Percentiles rank a stretch among this genome's conserved stretches.
phyloP scores from a whole-genome alignment of 306 rosid genomes.

The Herpetospermum pedunculosum region DNA sequence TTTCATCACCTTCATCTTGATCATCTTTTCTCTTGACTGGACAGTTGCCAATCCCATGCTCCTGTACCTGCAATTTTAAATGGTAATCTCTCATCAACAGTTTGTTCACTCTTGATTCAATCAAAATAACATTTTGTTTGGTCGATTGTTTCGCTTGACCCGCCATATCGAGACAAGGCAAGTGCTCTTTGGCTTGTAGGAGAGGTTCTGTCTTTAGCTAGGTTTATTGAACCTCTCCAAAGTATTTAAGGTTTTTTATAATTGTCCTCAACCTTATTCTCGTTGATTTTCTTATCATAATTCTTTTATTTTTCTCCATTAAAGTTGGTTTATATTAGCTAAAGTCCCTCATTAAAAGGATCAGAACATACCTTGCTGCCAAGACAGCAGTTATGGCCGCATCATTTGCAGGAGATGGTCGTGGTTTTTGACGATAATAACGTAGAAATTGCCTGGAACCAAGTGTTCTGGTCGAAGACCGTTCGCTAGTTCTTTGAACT shows the following conservation, averaged over 20 bases:
- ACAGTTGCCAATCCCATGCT: slow-evolving; percentile 93
- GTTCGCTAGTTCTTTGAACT: slow-evolving; percentile 37
- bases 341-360: neutral
- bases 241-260: neutral
- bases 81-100: neutral
- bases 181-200: neutral
- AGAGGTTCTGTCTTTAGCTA: neutral
- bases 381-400: slow-evolving; percentile 52
- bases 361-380: slow-evolving; percentile 59
- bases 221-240: neutral
- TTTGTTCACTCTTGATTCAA: neutral
- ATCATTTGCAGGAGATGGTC: slow-evolving; percentile 47
- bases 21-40: slow-evolving; percentile 60
- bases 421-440: slow-evolving; percentile 89
- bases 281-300: neutral
- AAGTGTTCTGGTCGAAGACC: slow-evolving; percentile 44
- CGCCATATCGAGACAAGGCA: neutral
- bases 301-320: neutral
- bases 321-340: neutral
- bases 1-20: slow-evolving; percentile 87
- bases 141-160: neutral
- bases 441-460: slow-evolving; percentile 93
- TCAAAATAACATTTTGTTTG: neutral
- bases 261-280: neutral
- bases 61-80: slow-evolving; percentile 48